phyloP scores from a whole-genome alignment of 352 stramenopile species.

The Phytophthora europaea region DNA sequence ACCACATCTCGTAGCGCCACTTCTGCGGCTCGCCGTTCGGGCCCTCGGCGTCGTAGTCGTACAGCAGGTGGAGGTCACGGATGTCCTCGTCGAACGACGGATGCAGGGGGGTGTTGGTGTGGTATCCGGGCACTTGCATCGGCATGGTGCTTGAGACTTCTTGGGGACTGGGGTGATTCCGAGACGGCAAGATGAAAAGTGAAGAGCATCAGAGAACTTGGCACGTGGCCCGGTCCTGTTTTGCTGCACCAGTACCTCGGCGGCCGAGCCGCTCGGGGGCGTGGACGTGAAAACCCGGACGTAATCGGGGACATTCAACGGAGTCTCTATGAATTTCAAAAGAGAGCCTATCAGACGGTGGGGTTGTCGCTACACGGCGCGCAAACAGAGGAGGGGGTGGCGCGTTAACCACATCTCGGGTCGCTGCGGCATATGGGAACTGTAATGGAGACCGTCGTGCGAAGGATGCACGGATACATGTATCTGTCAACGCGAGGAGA shows the following conservation, averaged over 20 bases:
- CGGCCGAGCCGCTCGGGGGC: conserved; percentile 14
- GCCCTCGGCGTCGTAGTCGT: conserved; percentile 61
- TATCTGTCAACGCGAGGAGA: neutral
- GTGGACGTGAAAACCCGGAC: conserved; percentile 29
- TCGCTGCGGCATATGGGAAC: conserved; percentile 7
- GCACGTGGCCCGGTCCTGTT: conserved; percentile 31
- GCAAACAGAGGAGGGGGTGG: conserved; percentile 23
- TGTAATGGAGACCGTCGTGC: neutral
- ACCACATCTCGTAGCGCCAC: conserved; percentile 76
- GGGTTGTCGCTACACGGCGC: conserved; percentile 23
- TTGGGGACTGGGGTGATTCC: conserved; percentile 26
- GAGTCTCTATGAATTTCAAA: neutral
- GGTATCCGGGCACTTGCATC: conserved; percentile 55
- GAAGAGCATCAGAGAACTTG: conserved; percentile 11
- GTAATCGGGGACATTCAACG: conserved; percentile 25
- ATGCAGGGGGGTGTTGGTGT: conserved; percentile 65
- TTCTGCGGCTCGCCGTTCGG: conserved; percentile 56
- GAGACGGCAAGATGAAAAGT: conserved; percentile 42
- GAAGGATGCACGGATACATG: neutral
- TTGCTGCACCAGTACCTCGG: conserved; percentile 26
- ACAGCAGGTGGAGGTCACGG: conserved; percentile 60
- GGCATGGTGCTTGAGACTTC: conserved; percentile 41
- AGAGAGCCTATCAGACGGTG: conserved; percentile 4
- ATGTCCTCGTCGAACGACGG: conserved; percentile 69
- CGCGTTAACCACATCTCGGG: conserved; percentile 19